Evolutionary conservation across 1,284 basidiomycete species (phyloP), one percentile per base, ranked within the genome.

Genomic region (Exobasidium rhododendri): DNA sequence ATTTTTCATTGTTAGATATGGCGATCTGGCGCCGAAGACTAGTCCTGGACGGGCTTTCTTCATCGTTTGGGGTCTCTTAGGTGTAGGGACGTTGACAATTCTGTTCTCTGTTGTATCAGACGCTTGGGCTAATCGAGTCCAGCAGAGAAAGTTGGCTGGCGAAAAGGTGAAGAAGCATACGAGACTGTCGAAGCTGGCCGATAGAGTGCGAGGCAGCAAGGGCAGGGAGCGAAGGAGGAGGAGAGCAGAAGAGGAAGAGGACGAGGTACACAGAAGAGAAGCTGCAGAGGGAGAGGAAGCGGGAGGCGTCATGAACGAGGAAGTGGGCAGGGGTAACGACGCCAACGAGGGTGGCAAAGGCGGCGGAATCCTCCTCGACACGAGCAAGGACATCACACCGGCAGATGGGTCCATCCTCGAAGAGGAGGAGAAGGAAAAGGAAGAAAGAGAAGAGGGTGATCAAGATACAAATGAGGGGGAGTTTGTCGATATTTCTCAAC

Each of bases 11-110:
- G 7, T 10, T 17, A 40, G 35, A 2, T 74, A 73, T 56, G 64
- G 63, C 5, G 67, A 70, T 47, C 67, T 64, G 43, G 60, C 64
- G 43, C 65, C 64, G 1, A 29, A 49, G 3, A 66, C 69, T 45
- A 66, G 70, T 59, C 85, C 87, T 4, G 90, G 90, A 2, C 84
- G 89, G 26, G 86, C 87, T 4, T 83, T 92, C 52, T 92, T 92
- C 77, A 85, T 91, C 57, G 85, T 87, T 6, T 92, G 90, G 90
- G 88, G 89, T 0, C 79, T 92, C 49, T 46, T 70, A 55, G 65
- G 64, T 53, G 68, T 71, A 46, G 74, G 47, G 44, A 69, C 67
- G 55, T 64, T 63, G 30, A 73, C 53, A 50, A 70, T 79, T 20
- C 59, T 74, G 28, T 61, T 75, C 20, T 68, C 77, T 85, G 88